Evolutionary conservation across 2,329 filamentous ascomycete genomes (phyloP).

Genomic region (Neonectria coccinea): DNA sequence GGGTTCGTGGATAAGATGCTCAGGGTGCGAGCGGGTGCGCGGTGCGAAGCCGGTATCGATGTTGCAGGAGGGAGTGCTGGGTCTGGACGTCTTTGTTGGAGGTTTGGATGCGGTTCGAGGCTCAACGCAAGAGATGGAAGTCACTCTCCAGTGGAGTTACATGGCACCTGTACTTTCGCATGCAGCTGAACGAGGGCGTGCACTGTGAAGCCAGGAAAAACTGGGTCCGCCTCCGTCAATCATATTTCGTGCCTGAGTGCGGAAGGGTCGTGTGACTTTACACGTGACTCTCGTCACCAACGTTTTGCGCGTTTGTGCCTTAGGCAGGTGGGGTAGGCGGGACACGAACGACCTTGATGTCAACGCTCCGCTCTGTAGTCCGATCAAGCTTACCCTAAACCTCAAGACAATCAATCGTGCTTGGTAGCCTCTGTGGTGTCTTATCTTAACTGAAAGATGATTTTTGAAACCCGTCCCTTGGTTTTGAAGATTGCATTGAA

Average conservation of each 20-base stretch:
- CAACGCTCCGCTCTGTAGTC: slow-evolving; percentile 33
- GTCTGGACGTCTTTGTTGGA: slow-evolving; percentile 37
- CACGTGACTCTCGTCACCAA: slow-evolving; percentile 40
- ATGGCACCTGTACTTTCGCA: slow-evolving; percentile 51
- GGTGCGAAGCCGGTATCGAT: slow-evolving; percentile 26
- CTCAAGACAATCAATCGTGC: neutral
- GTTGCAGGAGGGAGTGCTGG: slow-evolving; percentile 28
- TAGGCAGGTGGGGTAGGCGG: slow-evolving; percentile 35
- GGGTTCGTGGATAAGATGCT: slow-evolving; percentile 33
- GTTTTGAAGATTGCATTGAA: no score
- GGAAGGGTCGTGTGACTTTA: slow-evolving; percentile 35
- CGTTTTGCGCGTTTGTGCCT: slow-evolving; percentile 42
- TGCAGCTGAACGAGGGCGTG: slow-evolving; percentile 44
- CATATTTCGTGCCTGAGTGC: slow-evolving; percentile 36
- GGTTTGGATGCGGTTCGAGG: slow-evolving; percentile 36
- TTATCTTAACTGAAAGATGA: neutral
- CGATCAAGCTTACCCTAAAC: slow-evolving; percentile 34
- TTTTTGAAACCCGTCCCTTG: neutral
- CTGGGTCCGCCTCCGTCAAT: slow-evolving; percentile 34
- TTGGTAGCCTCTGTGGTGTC: neutral
- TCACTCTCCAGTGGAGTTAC: slow-evolving; percentile 50
- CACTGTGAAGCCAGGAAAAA: slow-evolving; percentile 31
- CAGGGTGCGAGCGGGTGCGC: slow-evolving; percentile 29
- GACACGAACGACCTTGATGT: slow-evolving; percentile 43
- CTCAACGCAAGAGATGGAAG: slow-evolving; percentile 46